Base-by-base conservation (phyloP, 2,329 filamentous ascomycete species). In the Hymenoscyphus albidus region DNA sequence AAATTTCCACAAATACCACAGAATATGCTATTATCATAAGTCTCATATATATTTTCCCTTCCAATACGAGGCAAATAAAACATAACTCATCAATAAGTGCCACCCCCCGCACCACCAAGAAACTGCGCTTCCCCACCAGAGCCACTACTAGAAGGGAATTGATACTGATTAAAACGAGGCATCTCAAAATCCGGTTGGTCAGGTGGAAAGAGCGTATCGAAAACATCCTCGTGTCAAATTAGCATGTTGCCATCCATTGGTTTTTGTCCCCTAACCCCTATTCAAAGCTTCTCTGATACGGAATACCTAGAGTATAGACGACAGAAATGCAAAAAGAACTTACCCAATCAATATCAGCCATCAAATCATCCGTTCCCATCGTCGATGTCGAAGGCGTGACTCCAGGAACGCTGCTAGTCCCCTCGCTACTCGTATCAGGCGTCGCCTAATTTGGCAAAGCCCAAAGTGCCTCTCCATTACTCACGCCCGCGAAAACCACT, bases 271-370 rank as follows among this genome's bases (percentile, higher is more conserved):
- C 54, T n/a, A 39, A 27, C 2, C 3, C 27, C 27, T 3, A 2
- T 27, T 27, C 27, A 27, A 27, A 27, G 27, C 27, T 27, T 27
- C 27, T 27, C 27, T 27, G 27, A 27, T 27, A 27, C 3, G 27
- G 27, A 27, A 27, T 27, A 27, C 27, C 27, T 27, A 27, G 27
- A 27, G 27, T 27, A 27, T 3, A 27, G 27, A 27, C 27, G 27
- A n/a, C 12, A 18, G 18, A 18, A 59, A 61, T 18, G 39, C 54
- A 22, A 60, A 65, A 56, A 31, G 48, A 27, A 80, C 85, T 78
- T 76, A 88, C 87, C 87, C 87, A 90, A 69, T 90, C 86, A 68
- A 90, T 85, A 63, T 85, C 84, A 51, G 85, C 76, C 75, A 81
- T 79, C 44, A 78, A 70, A 67, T 76, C 76, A 66, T 70, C 75